These are phyloP conservation scores for Domatiomyces catenatus DNA, from an alignment of 2,329 filamentous ascomycete genomes.

Conservation along the genomic window DNA sequence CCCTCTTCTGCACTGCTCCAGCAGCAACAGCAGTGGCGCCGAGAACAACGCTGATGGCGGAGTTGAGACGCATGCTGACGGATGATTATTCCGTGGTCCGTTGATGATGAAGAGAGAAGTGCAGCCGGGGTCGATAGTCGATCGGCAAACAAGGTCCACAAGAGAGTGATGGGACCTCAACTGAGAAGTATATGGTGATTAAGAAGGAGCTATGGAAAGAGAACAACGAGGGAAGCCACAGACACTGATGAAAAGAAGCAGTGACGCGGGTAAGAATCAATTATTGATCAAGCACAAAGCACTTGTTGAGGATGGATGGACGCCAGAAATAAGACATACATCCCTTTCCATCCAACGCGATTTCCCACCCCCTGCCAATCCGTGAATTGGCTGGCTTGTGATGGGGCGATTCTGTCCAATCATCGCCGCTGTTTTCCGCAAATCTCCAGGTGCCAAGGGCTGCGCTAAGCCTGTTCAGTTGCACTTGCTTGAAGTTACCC, in stretches of 20 bases:
- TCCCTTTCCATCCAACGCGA: neutral
- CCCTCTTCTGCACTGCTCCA: constrained; percentile 24
- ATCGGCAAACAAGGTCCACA: constrained; percentile 3
- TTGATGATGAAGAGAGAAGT: constrained; percentile 2
- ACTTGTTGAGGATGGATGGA: neutral
- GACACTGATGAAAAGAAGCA: constrained; percentile 16
- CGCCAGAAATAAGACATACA: neutral
- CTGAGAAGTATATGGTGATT: constrained; percentile 3
- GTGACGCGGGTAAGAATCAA: constrained; percentile 3
- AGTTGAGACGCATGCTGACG: constrained; percentile 38
- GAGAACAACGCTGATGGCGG: constrained; percentile 31
- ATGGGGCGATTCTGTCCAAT: neutral
- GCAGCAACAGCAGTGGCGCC: constrained; percentile 33
- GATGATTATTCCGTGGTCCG: neutral
- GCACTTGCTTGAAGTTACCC: neutral
- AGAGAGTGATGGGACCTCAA: constrained; percentile 11
- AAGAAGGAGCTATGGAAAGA: constrained; percentile 13
- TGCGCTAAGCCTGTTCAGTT: neutral
- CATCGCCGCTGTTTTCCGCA: neutral
- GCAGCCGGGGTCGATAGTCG: constrained; percentile 1
- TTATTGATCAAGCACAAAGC: neutral
- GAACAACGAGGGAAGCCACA: constrained; percentile 17
- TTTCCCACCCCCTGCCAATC: neutral
- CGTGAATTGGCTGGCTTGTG: neutral
- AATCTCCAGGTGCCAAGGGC: neutral